Conservation (phyloP, 768 basidiomycete species). For the Ephemerocybe angulata region DNA sequence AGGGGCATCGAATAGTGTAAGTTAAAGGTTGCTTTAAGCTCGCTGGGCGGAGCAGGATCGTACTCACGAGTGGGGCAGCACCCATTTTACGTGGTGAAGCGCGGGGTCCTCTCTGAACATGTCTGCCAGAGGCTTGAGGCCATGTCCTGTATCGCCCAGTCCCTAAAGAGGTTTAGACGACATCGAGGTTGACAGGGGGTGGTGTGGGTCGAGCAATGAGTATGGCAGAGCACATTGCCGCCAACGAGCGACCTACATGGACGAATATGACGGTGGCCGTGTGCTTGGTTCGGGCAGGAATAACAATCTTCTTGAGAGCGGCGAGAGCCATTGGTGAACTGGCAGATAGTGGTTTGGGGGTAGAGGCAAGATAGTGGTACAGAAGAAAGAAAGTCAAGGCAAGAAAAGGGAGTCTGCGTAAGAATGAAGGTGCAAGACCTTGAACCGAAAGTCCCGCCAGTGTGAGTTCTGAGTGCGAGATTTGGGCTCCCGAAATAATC, state of each 20-base stretch:
- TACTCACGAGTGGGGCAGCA: slow-evolving; percentile 78
- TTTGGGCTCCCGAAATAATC: slow-evolving; percentile 34
- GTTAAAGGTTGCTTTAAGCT: not conserved
- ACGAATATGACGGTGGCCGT: slow-evolving; percentile 87
- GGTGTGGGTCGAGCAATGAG: not conserved
- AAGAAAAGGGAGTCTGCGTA: slow-evolving; percentile 11
- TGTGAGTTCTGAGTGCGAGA: slow-evolving; percentile 9
- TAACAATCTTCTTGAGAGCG: slow-evolving; percentile 46
- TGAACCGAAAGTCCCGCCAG: not conserved
- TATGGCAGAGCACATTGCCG: not conserved
- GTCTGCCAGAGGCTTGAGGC: slow-evolving; percentile 75
- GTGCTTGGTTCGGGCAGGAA: slow-evolving; percentile 59
- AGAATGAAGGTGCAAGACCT: slow-evolving; percentile 1
- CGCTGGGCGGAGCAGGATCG: slow-evolving; percentile 2
- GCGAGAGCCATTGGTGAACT: slow-evolving; percentile 28
- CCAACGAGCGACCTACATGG: slow-evolving; percentile 55
- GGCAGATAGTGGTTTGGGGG: slow-evolving; percentile 15
- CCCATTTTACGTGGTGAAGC: slow-evolving; percentile 81
- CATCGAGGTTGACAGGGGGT: slow-evolving; percentile 1
- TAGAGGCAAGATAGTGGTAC: slow-evolving; percentile 17
- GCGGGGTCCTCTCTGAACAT: slow-evolving; percentile 52
- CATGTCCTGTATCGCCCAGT: slow-evolving; percentile 69
- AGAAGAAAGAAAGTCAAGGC: slow-evolving; percentile 21
- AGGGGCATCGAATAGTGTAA: not conserved
- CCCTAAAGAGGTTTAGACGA: slow-evolving; percentile 41